phyloP scores from a whole-genome alignment of 805 yeast species.

The Candida sithepensis region DNA sequence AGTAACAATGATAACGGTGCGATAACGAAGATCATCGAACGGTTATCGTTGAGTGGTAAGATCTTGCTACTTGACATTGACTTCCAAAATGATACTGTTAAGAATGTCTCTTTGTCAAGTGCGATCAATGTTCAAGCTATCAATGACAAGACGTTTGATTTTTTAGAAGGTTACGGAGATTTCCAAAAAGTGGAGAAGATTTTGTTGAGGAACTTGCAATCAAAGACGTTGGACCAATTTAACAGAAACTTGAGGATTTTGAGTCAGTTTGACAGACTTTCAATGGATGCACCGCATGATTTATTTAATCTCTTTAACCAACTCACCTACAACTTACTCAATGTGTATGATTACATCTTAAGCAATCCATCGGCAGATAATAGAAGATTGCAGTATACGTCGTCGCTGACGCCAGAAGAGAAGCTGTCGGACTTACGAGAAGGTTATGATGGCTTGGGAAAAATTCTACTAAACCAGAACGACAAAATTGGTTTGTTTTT shows the following conservation, averaged over 20 bases:
- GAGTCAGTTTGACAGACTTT: constrained; percentile 30
- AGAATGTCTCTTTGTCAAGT: constrained; percentile 29
- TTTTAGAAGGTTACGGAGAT: constrained; percentile 22
- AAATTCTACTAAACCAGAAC: constrained; percentile 23
- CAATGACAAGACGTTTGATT: constrained; percentile 22
- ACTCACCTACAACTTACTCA: constrained; percentile 23
- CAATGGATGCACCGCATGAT: constrained; percentile 28
- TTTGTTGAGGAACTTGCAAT: constrained; percentile 25
- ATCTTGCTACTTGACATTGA: constrained; percentile 36
- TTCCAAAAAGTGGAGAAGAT: constrained; percentile 26
- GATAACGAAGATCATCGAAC: constrained; percentile 16
- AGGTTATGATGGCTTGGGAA: constrained; percentile 27
- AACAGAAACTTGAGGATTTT: constrained; percentile 31
- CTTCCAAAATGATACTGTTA: constrained; percentile 25
- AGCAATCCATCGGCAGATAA: background rate
- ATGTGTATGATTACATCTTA: constrained; percentile 14
- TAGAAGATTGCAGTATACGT: background rate
- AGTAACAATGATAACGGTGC: background rate
- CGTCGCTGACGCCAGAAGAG: constrained; percentile 5
- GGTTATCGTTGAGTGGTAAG: constrained; percentile 34
- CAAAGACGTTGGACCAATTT: constrained; percentile 29
- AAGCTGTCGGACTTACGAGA: constrained; percentile 12
- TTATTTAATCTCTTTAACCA: constrained; percentile 30
- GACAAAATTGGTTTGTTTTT: constrained; percentile 32
- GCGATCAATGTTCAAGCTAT: constrained; percentile 28